phyloP scores from a whole-genome alignment of 345 rosid species.

The Eucalyptus brandiana region DNA sequence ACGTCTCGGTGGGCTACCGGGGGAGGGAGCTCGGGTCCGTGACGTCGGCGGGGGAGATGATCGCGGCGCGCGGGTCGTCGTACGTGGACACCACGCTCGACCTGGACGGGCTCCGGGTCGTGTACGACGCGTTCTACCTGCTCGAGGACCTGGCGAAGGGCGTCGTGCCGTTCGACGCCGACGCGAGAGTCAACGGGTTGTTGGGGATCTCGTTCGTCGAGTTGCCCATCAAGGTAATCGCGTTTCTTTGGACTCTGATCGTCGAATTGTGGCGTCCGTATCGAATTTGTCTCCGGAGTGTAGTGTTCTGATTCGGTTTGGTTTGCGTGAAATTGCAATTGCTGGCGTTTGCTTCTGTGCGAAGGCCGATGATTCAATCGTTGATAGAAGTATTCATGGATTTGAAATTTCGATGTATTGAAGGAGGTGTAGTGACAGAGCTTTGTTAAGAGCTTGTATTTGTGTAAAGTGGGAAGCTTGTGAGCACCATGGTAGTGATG shows the following conservation, averaged over 20 bases:
- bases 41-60: constrained; percentile 35
- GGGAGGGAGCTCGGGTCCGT: constrained; percentile 70
- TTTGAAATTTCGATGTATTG: neutral
- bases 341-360: neutral
- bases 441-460: neutral
- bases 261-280: neutral
- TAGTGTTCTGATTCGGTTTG: neutral
- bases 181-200: constrained; percentile 38
- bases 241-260: neutral
- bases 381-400: neutral
- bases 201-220: constrained; percentile 47
- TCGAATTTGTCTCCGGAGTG: neutral
- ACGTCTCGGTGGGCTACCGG: constrained; percentile 63
- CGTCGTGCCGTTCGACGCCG: constrained; percentile 55
- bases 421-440: neutral
- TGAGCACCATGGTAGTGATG: neutral
- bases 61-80: constrained; percentile 56
- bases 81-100: constrained; percentile 69
- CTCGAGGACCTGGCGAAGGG: constrained; percentile 63
- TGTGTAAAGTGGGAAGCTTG: neutral
- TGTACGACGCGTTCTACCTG: constrained; percentile 67
- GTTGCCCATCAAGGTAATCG: constrained; percentile 54
- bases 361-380: neutral
- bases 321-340: neutral
- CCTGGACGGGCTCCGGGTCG: constrained; percentile 56